Percentiles rank a stretch among this genome's conserved stretches.
Conservation (phyloP, 2,329 filamentous ascomycete genomes). For the Microsporum canis region DNA sequence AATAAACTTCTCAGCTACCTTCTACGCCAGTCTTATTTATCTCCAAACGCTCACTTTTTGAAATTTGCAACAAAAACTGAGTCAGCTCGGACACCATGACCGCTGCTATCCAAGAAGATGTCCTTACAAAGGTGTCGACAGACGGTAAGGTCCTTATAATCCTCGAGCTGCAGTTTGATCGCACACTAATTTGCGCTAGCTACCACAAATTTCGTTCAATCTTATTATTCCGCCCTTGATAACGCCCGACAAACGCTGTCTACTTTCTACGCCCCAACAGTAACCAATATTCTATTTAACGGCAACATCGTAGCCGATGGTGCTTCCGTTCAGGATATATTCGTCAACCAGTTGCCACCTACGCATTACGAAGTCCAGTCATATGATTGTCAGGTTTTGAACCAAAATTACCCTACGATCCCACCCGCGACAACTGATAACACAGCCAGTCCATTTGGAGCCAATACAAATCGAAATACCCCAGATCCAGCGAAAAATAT, state of each 20-base stretch:
- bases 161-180: not conserved
- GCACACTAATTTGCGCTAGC: conserved; percentile 35
- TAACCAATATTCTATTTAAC: conserved; percentile 66
- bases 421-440: conserved; percentile 21
- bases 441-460: conserved; percentile 29
- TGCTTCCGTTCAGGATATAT: conserved; percentile 55
- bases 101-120: conserved; percentile 25
- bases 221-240: conserved; percentile 66
- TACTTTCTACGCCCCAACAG: conserved; percentile 55
- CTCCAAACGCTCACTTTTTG: not conserved
- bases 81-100: conserved; percentile 15
- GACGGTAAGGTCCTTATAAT: conserved; percentile 24
- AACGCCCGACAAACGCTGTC: conserved; percentile 46
- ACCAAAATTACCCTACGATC: conserved; percentile 52
- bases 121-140: conserved; percentile 32
- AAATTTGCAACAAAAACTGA: not conserved
- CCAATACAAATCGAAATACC: not conserved
- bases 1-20: too few relatives aligned
- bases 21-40: too few relatives aligned
- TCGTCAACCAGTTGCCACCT: conserved; percentile 52
- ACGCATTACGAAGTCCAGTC: conserved; percentile 63
- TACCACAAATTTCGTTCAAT: conserved; percentile 58
- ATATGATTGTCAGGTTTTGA: conserved; percentile 67
- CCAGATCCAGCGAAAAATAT: conserved; percentile 46
- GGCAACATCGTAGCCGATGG: conserved; percentile 55